These are phyloP conservation scores for Gyrodon lividus DNA, from an alignment of 768 basidiomycete genomes.

Conservation along the genomic window DNA sequence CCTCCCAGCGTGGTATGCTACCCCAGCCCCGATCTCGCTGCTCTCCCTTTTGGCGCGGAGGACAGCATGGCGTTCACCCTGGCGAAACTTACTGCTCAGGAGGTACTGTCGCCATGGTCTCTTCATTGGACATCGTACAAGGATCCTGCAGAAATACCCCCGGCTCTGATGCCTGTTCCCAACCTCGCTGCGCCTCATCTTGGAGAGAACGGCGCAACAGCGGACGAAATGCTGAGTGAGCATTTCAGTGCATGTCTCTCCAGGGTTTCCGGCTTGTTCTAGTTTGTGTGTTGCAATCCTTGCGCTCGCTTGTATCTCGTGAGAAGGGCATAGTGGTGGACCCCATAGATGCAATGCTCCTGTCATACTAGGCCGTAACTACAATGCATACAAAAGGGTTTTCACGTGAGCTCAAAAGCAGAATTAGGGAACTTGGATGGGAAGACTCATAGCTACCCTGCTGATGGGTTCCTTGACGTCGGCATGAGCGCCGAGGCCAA, in stretches of 20 bases:
- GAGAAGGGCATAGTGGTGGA: too few species aligned
- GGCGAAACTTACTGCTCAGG: neutral
- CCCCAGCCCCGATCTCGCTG: neutral
- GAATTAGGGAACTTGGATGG: slow-evolving; percentile 15
- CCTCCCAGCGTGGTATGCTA: slow-evolving; percentile 8
- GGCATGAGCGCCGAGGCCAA: slow-evolving; percentile 38
- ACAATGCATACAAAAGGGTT: neutral
- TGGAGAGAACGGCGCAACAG: neutral
- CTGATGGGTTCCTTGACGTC: slow-evolving; percentile 38
- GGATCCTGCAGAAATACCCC: neutral
- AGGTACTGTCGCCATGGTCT: neutral
- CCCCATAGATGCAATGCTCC: too few species aligned
- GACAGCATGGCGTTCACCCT: neutral
- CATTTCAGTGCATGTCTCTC: neutral
- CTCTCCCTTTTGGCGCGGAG: neutral
- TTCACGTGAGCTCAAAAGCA: neutral
- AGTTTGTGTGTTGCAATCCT: neutral
- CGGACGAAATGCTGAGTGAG: neutral
- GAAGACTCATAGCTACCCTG: slow-evolving; percentile 46
- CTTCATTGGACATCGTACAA: neutral
- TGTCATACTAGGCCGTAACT: neutral
- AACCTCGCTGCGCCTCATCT: neutral
- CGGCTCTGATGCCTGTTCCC: neutral
- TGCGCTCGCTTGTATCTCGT: neutral
- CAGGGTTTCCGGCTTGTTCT: neutral